Evolutionary conservation across 2,329 filamentous ascomycete species (phyloP).

Genomic region (Monilinia aucupariae): DNA sequence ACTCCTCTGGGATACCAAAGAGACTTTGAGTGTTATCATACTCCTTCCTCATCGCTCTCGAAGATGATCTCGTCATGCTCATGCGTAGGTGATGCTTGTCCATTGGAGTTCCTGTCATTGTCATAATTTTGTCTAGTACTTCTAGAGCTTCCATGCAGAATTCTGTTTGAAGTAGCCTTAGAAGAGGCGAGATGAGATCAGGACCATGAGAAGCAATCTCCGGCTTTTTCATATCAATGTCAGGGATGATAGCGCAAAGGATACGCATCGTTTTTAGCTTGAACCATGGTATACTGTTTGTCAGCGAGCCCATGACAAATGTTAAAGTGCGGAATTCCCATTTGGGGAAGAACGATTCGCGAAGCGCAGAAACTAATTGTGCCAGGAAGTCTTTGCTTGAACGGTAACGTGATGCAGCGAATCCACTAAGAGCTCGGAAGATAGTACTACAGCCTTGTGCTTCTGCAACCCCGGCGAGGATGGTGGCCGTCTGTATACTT

Average conservation of each 20-base stretch:
- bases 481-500: conserved; percentile 58
- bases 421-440: conserved; percentile 63
- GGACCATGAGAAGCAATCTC: conserved; percentile 88
- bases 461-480: conserved; percentile 68
- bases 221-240: conserved; percentile 86
- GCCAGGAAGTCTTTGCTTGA: conserved; percentile 69
- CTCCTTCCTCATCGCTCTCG: conserved; percentile 81
- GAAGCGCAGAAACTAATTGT: conserved; percentile 68
- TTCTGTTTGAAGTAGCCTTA: conserved; percentile 85
- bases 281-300: conserved; percentile 83
- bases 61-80: conserved; percentile 92
- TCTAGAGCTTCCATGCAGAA: conserved; percentile 88
- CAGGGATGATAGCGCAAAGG: conserved; percentile 75
- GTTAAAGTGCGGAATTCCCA: conserved; percentile 81
- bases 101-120: conserved; percentile 84
- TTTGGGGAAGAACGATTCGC: conserved; percentile 71
- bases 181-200: conserved; percentile 86
- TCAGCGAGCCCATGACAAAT: conserved; percentile 85
- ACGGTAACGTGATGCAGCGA: conserved; percentile 61
- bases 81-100: conserved; percentile 93
- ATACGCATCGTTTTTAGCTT: conserved; percentile 91
- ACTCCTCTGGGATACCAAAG: conserved; percentile 93
- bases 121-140: conserved; percentile 92
- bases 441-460: conserved; percentile 63
- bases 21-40: conserved; percentile 91